Conservation (phyloP, 2,329 filamentous ascomycete species). For the Fusarium sp. region DNA sequence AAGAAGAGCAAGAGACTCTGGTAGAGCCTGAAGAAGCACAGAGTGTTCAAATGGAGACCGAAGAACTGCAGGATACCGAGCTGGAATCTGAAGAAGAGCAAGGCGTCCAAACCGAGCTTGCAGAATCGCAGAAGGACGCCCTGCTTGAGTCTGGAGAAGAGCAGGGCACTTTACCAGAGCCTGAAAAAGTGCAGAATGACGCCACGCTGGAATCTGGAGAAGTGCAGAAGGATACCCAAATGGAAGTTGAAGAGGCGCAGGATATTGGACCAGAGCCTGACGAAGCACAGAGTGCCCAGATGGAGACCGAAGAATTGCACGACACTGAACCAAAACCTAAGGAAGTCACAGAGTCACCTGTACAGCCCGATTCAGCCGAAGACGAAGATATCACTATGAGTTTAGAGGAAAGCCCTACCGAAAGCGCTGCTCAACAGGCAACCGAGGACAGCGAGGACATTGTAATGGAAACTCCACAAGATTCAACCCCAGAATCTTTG, state of each 20-base stretch:
- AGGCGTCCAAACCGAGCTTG: not conserved
- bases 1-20: not conserved
- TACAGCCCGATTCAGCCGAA: not conserved
- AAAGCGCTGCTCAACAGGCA: not conserved
- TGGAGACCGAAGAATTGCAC: not conserved
- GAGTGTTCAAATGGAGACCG: not conserved
- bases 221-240: not conserved
- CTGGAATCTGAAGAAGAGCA: not conserved
- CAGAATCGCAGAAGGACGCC: not conserved
- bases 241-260: not conserved
- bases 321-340: not conserved
- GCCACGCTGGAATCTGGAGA: not conserved
- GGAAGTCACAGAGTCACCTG: not conserved
- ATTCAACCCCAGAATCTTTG: not conserved
- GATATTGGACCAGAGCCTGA: no score
- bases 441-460: not conserved
- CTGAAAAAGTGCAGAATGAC: not conserved
- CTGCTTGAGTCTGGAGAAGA: not conserved
- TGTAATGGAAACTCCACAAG: not conserved
- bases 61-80: not conserved
- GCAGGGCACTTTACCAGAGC: not conserved
- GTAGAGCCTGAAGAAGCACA: not conserved
- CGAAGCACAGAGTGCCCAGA: not conserved
- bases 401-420: not conserved
- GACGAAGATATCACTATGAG: not conserved